Evolutionary conservation across 768 basidiomycete species (phyloP).

Genomic region (Piloderma croceum): DNA sequence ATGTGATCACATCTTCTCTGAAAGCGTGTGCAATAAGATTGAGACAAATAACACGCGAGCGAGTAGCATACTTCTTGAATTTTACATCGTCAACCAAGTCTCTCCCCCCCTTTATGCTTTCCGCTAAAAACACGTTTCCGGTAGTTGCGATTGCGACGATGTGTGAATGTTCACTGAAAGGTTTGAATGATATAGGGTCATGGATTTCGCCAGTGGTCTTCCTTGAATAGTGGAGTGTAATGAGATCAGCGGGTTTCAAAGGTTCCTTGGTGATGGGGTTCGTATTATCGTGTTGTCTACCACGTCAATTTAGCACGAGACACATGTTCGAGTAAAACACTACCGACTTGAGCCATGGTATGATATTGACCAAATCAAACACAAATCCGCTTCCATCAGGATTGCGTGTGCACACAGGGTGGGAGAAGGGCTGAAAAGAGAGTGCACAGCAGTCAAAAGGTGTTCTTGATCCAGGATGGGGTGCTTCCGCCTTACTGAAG

Average conservation of each 20-base stretch:
- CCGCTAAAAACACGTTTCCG: constrained; percentile 90
- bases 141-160: constrained; percentile 87
- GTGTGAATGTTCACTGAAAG: constrained; percentile 93
- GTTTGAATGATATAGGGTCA: constrained; percentile 97
- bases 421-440: constrained; percentile 82
- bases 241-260: constrained; percentile 65
- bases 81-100: constrained; percentile 83
- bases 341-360: constrained; percentile 88
- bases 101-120: constrained; percentile 78
- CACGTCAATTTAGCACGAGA: constrained; percentile 10
- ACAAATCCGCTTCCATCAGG: constrained; percentile 74
- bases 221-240: constrained; percentile 74
- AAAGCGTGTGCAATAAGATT: constrained; percentile 7
- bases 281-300: constrained; percentile 75
- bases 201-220: constrained; percentile 85
- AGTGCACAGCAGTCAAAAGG: constrained; percentile 92
- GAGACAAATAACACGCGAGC: neutral
- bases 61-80: constrained; percentile 65
- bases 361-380: constrained; percentile 87
- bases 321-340: constrained; percentile 1
- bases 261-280: constrained; percentile 74
- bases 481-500: constrained; percentile 60
- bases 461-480: constrained; percentile 53
- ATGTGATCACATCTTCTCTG: constrained; percentile 86
- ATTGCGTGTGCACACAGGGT: constrained; percentile 86